Evolutionary conservation across 2,329 filamentous ascomycete species (phyloP).

Genomic region (Hypoxylon sp.): DNA sequence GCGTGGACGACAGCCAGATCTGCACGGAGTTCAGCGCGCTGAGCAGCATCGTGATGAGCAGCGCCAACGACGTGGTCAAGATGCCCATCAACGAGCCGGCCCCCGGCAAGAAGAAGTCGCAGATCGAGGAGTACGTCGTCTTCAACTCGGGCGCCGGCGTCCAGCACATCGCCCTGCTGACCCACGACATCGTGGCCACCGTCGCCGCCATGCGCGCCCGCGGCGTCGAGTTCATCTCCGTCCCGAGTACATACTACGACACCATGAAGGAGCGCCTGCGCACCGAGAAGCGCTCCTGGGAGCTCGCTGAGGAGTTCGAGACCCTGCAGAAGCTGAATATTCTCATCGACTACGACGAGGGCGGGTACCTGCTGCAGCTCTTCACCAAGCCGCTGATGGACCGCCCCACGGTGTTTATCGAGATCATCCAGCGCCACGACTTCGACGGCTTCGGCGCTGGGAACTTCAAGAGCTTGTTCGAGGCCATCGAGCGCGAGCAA

Average conservation of each 20-base stretch:
- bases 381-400: conserved; percentile 94
- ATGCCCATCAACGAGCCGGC: conserved; percentile 99
- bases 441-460: conserved; percentile 95
- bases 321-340: conserved; percentile 84
- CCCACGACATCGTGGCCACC: conserved; percentile 81
- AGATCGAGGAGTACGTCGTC: conserved; percentile 94
- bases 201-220: conserved; percentile 86
- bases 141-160: conserved; percentile 93
- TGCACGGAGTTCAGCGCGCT: conserved; percentile 93
- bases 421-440: conserved; percentile 93
- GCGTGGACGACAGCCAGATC: conserved; percentile 92
- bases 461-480: conserved; percentile 95
- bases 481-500: conserved; percentile 96
- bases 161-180: conserved; percentile 92
- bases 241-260: conserved; percentile 89
- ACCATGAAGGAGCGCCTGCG: conserved; percentile 81
- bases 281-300: conserved; percentile 71
- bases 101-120: conserved; percentile 87
- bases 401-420: conserved; percentile 93
- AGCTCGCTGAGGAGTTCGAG: conserved; percentile 84
- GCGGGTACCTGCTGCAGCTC: conserved; percentile 83
- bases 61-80: conserved; percentile 87
- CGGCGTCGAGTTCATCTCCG: conserved; percentile 92
- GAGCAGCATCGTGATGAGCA: conserved; percentile 91
- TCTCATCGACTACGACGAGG: conserved; percentile 94